Evolutionary conservation across 331 rosid genomes (phyloP).

Genomic region (Quercus tomentella): DNA sequence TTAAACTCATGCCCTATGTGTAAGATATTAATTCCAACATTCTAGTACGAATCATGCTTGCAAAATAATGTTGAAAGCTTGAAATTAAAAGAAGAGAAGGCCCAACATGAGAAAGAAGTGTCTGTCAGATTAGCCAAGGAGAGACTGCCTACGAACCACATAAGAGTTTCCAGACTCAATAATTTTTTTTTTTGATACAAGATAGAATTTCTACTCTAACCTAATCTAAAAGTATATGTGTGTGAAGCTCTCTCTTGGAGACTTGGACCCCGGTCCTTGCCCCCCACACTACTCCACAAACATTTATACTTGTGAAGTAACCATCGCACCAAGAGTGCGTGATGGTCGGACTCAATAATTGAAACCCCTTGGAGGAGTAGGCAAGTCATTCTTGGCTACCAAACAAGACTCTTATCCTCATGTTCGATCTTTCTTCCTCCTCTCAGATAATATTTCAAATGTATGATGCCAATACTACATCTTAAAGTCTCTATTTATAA

Average conservation of each 20-base stretch:
- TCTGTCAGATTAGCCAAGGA: conserved; percentile 6
- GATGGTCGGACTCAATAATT: neutral
- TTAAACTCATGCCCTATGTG: neutral
- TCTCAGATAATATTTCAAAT: neutral
- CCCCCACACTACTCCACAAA: too few relatives aligned
- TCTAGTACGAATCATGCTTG: neutral
- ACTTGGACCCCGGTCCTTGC: too few relatives aligned
- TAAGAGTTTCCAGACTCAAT: neutral
- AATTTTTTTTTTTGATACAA: too few relatives aligned
- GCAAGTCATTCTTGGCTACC: conserved; percentile 27
- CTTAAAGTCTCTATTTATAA: neutral
- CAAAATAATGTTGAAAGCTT: neutral
- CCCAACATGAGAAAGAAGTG: conserved; percentile 14
- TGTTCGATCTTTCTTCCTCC: conserved; percentile 10
- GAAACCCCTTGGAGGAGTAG: neutral
- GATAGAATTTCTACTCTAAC: too few relatives aligned
- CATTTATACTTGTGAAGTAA: too few relatives aligned
- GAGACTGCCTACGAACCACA: conserved; percentile 3
- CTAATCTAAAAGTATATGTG: too few relatives aligned
- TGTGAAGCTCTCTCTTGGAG: too few relatives aligned
- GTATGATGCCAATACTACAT: neutral
- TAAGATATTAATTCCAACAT: neutral
- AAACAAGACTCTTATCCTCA: conserved; percentile 7
- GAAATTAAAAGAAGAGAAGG: conserved; percentile 1
- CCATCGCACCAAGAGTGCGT: too few relatives aligned